Evolutionary conservation across 2,329 filamentous ascomycete species (phyloP).

Genomic region (Cladosporium austrohemisphaericum): DNA sequence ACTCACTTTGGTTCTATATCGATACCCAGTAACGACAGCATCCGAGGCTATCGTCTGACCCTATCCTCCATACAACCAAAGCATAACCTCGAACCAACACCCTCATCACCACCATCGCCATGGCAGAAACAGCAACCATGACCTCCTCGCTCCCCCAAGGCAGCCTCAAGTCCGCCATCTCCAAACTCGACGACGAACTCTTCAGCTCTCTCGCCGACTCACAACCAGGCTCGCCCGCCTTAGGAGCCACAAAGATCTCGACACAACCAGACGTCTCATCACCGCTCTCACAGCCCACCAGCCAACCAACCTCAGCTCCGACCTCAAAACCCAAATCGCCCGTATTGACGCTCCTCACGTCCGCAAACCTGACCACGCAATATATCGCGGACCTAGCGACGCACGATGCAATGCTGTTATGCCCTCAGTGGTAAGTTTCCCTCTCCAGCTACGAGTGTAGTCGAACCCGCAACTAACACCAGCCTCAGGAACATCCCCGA

Average conservation of each 20-base stretch:
- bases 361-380: not conserved
- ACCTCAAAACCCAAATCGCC: not conserved
- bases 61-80: not conserved
- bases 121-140: slow-evolving; percentile 11
- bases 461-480: not conserved
- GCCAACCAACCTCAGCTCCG: not conserved
- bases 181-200: slow-evolving; percentile 13
- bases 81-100: not conserved
- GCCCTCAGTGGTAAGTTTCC: slow-evolving; percentile 4
- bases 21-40: too few species aligned
- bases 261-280: not conserved
- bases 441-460: not conserved
- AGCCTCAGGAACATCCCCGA: slow-evolving; percentile 8
- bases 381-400: not conserved
- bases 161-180: slow-evolving; percentile 7
- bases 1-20: too few species aligned
- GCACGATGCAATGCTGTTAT: slow-evolving; percentile 1
- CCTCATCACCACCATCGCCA: not conserved
- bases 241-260: not conserved
- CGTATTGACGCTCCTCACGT: slow-evolving; percentile 2
- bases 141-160: slow-evolving; percentile 6
- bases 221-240: slow-evolving; percentile 7
- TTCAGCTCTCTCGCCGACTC: slow-evolving; percentile 6
- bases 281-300: not conserved
- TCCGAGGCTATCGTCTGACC: too few species aligned